Evolutionary conservation across 768 basidiomycete genomes (phyloP), one percentile per base, ranked within the genome.

Genomic region (Trametes gibbosa): DNA sequence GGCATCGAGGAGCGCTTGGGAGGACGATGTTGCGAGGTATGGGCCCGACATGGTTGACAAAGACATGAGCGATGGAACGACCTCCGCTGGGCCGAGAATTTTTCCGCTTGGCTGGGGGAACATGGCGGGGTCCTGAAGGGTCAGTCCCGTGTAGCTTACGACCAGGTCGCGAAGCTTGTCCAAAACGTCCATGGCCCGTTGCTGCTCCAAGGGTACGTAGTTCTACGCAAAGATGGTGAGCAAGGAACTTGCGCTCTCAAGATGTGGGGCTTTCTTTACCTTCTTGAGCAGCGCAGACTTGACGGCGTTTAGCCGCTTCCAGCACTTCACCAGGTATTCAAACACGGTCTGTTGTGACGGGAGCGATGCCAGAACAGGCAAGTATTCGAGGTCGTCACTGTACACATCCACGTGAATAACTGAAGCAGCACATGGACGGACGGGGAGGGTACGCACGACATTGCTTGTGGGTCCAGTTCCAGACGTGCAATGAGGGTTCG

Each of bases 71-170:
- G 90, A 82, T 0, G 77, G 79, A n/a, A 94, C 79, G 34, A 98
- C 82, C 69, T 98, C 97, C 17, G 81, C 74, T 1, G 91, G 77
- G 13, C 96, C 96, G 50, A 90, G 74, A 1, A 77, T 76, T 82
- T 59, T 72, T 91, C 94, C 84, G 81, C 73, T 55, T 10, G 95
- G 95, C 65, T 97, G 92, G 48, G 93, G 90, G 65, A 99, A 98
- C 89, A 98, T 95, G 39, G 86, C 86, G 1, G 95, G 91, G 59
- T 95, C 95, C 73, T 95, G 93, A 10, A 99, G 76, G 23, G 83
- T 89, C 48, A 98, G 79, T 5, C 95, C 95, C 12, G 87, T 84
- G 74, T 97, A 97, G 56, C 89, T 92, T 63, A 98, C 84, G 50
- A 98, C 73, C 16, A 97, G 79, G 56, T 89, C 82, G n/a, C 89